A percentile compares a stretch with the other conserved stretches of the same genome.
Conservation (phyloP, 2,329 filamentous ascomycete genomes). For the Pseudocercospora fijiensis region DNA sequence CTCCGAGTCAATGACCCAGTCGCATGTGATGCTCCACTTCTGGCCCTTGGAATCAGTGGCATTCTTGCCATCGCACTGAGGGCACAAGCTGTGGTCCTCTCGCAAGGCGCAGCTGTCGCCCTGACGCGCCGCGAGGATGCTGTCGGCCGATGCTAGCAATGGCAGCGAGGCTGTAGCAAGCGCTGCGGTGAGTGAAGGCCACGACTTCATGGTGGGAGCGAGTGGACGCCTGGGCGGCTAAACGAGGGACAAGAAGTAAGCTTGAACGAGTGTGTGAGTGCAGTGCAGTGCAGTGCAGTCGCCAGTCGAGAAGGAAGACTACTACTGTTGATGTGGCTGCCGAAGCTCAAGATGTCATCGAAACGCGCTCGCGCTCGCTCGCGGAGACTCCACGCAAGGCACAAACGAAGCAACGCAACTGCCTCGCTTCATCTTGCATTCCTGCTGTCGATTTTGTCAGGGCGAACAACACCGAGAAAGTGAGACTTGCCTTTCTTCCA, state of each 20-base stretch:
- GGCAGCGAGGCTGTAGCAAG: slow-evolving; percentile 13
- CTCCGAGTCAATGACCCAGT: slow-evolving; percentile 20
- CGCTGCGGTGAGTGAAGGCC: slow-evolving; percentile 14
- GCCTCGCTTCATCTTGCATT: slow-evolving; percentile 14
- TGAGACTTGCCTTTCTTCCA: not conserved
- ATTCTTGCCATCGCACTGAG: slow-evolving; percentile 27
- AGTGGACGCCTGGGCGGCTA: slow-evolving; percentile 47
- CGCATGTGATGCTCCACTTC: slow-evolving; percentile 29
- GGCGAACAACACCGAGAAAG: not conserved
- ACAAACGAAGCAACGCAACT: slow-evolving; percentile 6
- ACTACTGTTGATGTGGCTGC: slow-evolving; percentile 4
- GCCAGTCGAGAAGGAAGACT: not conserved
- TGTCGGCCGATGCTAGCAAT: slow-evolving; percentile 14
- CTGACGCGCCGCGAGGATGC: slow-evolving; percentile 14
- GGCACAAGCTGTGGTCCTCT: slow-evolving; percentile 23
- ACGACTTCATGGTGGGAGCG: slow-evolving; percentile 40
- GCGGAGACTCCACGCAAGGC: slow-evolving; percentile 6
- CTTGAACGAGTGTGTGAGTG: not conserved
- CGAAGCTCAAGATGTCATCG: not conserved
- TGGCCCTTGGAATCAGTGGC: slow-evolving; percentile 24
- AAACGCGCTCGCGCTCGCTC: not conserved
- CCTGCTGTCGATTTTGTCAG: not conserved
- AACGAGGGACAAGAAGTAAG: slow-evolving; percentile 9
- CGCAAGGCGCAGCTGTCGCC: slow-evolving; percentile 15
- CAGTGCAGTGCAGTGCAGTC: not conserved